Base-by-base conservation (phyloP, 129 eudicot species). In the Logfia minima region DNA sequence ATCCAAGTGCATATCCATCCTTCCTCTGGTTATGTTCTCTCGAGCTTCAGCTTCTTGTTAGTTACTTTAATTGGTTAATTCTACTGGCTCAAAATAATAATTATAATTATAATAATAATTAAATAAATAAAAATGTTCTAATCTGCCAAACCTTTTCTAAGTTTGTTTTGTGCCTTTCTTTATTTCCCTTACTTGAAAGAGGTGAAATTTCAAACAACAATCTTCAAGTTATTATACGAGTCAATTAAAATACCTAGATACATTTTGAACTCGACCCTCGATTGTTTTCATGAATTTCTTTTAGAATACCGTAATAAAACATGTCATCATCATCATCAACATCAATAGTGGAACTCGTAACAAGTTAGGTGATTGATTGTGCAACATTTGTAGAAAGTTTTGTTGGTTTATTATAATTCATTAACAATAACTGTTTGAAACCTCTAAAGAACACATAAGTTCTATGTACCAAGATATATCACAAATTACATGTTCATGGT, bases 401-500 rank as follows among this genome's bases (percentile, higher is more conserved):
- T 16, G n/a, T 24, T 71, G 39, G 19, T 6, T 58, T 74, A 21
- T 2, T 56, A 21, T 21, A 59, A 5, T 70, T 41, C 58, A 39
- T 8, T 4, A 45, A 70, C 19, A 75, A n/a, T 1, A 62, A 63
- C 18, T 37, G 21, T 17, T 53, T 7, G 6, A 53, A 3, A 55
- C 2, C 13, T 70, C 35, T 18, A 21, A 19, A 28, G 72, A 60
- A 61, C 64, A 39, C 26, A 58, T 43, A 75, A 18, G 48, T 70
- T 29, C 48, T 48, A 56, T 56, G 51, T 24, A 68, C 37, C 75
- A 55, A 16, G 28, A 68, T 77, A n/a, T 68, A 58, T 35, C 75
- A 35, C 51, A 58, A 77, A 68, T 17, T 68, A 68, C 79, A 63
- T 43, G 71, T 19, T 28, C 79, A 75, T 63, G 71, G 63, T 9